Percentiles rank a stretch among this genome's conserved stretches.
Conservation (phyloP, 768 basidiomycete genomes). For the Trametes punicea region DNA sequence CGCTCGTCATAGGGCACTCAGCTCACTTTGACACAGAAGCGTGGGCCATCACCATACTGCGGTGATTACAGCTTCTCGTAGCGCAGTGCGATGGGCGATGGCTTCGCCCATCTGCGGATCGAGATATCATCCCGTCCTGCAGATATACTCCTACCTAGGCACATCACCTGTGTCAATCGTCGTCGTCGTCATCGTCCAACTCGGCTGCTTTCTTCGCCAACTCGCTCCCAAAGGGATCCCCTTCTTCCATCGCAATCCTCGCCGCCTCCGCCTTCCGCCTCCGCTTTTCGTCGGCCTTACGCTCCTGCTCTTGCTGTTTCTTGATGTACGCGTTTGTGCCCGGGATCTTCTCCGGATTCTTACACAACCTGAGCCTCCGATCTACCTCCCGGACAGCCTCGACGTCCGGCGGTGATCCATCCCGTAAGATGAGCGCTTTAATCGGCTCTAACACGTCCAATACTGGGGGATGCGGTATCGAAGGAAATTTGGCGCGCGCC, state of each 20-base stretch:
- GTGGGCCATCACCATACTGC: background rate
- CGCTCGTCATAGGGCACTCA: too few relatives aligned
- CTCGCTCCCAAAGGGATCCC: slow-evolving; percentile 71
- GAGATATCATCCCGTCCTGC: background rate
- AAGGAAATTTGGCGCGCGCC: slow-evolving; percentile 42
- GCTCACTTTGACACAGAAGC: background rate
- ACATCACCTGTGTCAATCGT: slow-evolving; percentile 12
- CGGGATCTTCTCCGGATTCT: slow-evolving; percentile 93
- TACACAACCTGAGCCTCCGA: slow-evolving; percentile 78
- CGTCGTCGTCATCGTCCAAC: slow-evolving; percentile 58
- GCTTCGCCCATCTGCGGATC: background rate
- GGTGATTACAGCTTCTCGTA: slow-evolving; percentile 6
- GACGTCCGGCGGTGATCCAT: slow-evolving; percentile 67
- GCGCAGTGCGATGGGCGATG: background rate
- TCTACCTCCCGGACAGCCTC: slow-evolving; percentile 89
- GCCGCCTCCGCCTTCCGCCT: slow-evolving; percentile 39
- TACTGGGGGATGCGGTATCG: slow-evolving; percentile 25
- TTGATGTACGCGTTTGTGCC: slow-evolving; percentile 82
- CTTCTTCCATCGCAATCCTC: slow-evolving; percentile 54
- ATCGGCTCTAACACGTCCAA: slow-evolving; percentile 48
- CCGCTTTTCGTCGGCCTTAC: slow-evolving; percentile 65
- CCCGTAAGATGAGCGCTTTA: slow-evolving; percentile 47
- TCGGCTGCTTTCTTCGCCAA: slow-evolving; percentile 38
- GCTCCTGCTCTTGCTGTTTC: slow-evolving; percentile 70
- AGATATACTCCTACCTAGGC: background rate